Percentiles rank a stretch among this genome's conserved stretches.
These are phyloP conservation scores for Pueraria montana DNA, from an alignment of 306 rosid species.

Conservation along the genomic window DNA sequence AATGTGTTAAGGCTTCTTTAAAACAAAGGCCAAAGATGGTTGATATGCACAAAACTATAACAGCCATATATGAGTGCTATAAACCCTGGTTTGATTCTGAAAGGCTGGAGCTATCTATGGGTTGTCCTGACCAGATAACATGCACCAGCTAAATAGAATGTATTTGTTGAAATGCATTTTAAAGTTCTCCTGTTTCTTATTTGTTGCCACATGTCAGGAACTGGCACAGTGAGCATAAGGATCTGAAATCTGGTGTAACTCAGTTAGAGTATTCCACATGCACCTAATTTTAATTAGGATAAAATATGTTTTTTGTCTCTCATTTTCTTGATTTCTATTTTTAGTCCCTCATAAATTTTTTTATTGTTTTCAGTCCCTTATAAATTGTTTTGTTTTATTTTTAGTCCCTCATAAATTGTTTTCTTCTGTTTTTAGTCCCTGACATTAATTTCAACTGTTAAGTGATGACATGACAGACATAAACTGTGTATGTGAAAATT, in stretches of 20 bases:
- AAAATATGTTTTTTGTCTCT: no score
- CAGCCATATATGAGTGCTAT: conserved; percentile 35
- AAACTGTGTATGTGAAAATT: no score
- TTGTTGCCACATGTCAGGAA: conserved; percentile 49
- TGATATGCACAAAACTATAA: conserved; percentile 34
- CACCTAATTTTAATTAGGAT: conserved; percentile 43
- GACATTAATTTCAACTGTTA: no score
- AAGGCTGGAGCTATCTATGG: background rate
- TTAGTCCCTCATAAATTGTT: no score
- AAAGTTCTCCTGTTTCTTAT: conserved; percentile 39
- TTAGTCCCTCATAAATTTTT: no score
- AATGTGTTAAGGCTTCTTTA: conserved; percentile 45
- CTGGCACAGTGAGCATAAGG: conserved; percentile 37
- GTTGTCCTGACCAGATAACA: conserved; percentile 7
- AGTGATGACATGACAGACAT: no score
- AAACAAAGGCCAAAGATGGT: conserved; percentile 52
- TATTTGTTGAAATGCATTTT: conserved; percentile 14
- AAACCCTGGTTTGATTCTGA: conserved; percentile 24
- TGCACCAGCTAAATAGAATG: conserved; percentile 15
- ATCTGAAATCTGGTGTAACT: conserved; percentile 43
- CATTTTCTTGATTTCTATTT: no score
- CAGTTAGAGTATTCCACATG: conserved; percentile 43
- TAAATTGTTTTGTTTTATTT: no score
- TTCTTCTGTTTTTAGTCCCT: no score
- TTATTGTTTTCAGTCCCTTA: no score